phyloP scores from a whole-genome alignment of 164 flowering plant genomes.

The Warburgia ugandensis region DNA sequence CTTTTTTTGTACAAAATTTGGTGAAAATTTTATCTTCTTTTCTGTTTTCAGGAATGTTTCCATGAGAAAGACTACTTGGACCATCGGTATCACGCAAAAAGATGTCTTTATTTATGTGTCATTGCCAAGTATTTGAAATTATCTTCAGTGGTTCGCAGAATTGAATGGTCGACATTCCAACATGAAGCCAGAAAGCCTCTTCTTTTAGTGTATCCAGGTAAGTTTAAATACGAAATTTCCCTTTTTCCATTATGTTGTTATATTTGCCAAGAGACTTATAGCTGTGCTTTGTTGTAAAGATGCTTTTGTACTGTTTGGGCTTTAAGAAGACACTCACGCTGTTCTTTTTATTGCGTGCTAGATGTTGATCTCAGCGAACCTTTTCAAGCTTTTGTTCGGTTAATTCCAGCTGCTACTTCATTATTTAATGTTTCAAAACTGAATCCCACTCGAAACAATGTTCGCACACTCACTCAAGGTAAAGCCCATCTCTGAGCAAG shows the following conservation, averaged over 20 bases:
- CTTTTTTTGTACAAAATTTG: neutral
- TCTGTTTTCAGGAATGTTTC: conserved; percentile 60
- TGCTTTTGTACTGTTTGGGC: neutral
- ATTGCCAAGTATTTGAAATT: conserved; percentile 53
- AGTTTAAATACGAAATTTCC: neutral
- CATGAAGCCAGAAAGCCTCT: conserved; percentile 92
- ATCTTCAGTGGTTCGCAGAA: conserved; percentile 30
- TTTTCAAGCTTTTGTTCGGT: conserved; percentile 44
- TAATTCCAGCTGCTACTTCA: conserved; percentile 68
- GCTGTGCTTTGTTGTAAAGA: neutral
- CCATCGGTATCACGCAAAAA: conserved; percentile 87
- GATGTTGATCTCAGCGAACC: conserved; percentile 36
- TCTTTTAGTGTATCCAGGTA: conserved; percentile 67
- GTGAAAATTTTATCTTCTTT: neutral
- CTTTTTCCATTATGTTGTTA: neutral
- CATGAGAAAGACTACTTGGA: conserved; percentile 85
- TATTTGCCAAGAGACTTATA: neutral
- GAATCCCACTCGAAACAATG: conserved; percentile 50
- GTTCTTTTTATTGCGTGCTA: conserved; percentile 15
- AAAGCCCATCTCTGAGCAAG: too few relatives aligned
- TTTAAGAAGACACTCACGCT: neutral
- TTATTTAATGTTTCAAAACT: conserved; percentile 52
- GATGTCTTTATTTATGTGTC: conserved; percentile 73
- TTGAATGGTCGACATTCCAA: conserved; percentile 69
- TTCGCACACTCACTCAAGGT: conserved; percentile 59